Conservation (phyloP, 805 yeast species). For the Pichia membranifaciens region DNA sequence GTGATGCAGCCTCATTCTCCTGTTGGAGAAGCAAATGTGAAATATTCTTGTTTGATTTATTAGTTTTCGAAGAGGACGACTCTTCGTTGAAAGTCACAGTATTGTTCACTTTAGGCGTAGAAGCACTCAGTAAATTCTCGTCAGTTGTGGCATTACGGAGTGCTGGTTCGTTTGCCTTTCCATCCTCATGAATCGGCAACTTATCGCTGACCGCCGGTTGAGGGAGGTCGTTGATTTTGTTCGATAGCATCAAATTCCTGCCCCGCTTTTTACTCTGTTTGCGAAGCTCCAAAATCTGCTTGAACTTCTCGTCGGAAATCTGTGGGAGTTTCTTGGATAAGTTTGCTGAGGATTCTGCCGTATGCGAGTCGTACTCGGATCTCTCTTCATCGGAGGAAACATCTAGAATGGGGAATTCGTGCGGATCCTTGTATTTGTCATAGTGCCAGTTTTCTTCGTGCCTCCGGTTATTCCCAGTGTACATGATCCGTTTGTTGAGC, state of each 20-base stretch:
- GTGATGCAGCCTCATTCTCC: neutral
- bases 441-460: slow-evolving; percentile 12
- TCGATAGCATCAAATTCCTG: neutral
- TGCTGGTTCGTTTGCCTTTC: neutral
- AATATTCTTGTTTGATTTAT: neutral
- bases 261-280: slow-evolving; percentile 1
- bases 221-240: slow-evolving; percentile 2
- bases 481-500: too few species aligned
- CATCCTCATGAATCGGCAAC: neutral
- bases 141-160: neutral
- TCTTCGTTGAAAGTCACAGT: neutral
- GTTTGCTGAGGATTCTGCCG: slow-evolving; percentile 3
- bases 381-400: slow-evolving; percentile 7
- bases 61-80: neutral
- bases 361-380: neutral
- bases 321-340: slow-evolving; percentile 6
- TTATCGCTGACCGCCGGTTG: neutral
- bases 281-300: neutral
- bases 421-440: slow-evolving; percentile 10
- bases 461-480: neutral
- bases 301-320: slow-evolving; percentile 8
- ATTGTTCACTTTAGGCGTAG: slow-evolving; percentile 8
- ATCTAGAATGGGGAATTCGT: slow-evolving; percentile 11
- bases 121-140: slow-evolving; percentile 1
- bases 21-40: neutral